A percentile compares a stretch with the other conserved stretches of the same genome.
These are phyloP conservation scores for Umbellularia californica DNA, from an alignment of 164 flowering plant species.

Conservation along the genomic window DNA sequence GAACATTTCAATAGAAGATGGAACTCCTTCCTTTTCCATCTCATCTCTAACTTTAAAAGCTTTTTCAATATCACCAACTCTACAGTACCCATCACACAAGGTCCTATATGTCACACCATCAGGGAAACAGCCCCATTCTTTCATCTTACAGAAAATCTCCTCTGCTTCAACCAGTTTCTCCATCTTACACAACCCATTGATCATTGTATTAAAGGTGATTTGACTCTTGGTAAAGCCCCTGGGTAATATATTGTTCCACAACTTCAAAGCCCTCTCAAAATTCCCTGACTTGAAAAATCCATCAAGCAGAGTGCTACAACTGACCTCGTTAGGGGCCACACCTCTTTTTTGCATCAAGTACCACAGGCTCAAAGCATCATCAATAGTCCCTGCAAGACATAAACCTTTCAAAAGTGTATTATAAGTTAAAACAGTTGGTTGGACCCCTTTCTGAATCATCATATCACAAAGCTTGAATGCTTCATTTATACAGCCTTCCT, in stretches of 20 bases:
- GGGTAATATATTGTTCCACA: slow-evolving; percentile 60
- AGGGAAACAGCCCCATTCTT: slow-evolving; percentile 51
- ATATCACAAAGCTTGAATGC: slow-evolving; percentile 56
- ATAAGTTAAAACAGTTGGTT: slow-evolving; percentile 60
- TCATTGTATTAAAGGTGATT: slow-evolving; percentile 60
- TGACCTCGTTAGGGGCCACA: slow-evolving; percentile 53
- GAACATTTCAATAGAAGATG: slow-evolving; percentile 55
- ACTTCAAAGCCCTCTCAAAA: slow-evolving; percentile 41
- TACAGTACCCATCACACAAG: slow-evolving; percentile 73
- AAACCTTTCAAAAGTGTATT: slow-evolving; percentile 82
- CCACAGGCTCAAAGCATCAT: slow-evolving; percentile 69
- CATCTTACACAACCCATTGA: slow-evolving; percentile 72
- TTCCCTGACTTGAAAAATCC: slow-evolving; percentile 60
- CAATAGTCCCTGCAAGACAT: slow-evolving; percentile 37
- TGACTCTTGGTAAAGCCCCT: slow-evolving; percentile 46
- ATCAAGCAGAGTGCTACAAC: slow-evolving; percentile 69
- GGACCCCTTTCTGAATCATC: slow-evolving; percentile 52
- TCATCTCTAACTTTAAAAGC: slow-evolving; percentile 52
- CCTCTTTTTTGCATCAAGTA: slow-evolving; percentile 64
- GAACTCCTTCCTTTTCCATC: slow-evolving; percentile 48
- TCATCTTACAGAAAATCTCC: slow-evolving; percentile 53
- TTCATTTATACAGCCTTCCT: slow-evolving; percentile 32
- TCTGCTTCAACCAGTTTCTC: slow-evolving; percentile 71
- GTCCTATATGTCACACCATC: slow-evolving; percentile 70
- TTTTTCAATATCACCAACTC: slow-evolving; percentile 46